These are phyloP conservation scores for Nymphaea colorata DNA, from an alignment of 164 flowering plant species.

Conservation along the genomic window DNA sequence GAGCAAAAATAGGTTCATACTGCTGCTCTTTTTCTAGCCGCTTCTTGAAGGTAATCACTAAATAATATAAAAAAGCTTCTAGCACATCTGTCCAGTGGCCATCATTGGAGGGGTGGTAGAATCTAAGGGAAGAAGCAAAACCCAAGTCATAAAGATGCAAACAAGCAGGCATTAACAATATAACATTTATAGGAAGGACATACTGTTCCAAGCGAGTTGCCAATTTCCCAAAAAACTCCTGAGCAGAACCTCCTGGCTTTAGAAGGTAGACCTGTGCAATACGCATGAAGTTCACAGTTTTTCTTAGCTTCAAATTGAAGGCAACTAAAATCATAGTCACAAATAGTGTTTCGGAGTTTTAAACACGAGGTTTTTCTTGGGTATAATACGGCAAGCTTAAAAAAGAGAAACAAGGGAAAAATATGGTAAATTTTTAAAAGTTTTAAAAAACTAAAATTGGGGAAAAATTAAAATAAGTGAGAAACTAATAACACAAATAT, in stretches of 20 bases:
- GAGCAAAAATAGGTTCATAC: slow-evolving; percentile 27
- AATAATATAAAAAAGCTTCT: slow-evolving; percentile 74
- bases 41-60: slow-evolving; percentile 66
- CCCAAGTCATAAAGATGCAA: background rate
- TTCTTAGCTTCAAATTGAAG: no score
- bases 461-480: no score
- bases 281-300: no score
- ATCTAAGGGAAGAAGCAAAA: slow-evolving; percentile 28
- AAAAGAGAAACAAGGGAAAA: no score
- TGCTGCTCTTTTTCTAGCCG: slow-evolving; percentile 70
- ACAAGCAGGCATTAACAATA: background rate
- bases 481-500: no score
- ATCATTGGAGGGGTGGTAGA: slow-evolving; percentile 98
- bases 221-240: slow-evolving; percentile 76
- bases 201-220: slow-evolving; percentile 94
- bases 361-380: no score
- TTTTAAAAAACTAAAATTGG: no score
- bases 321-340: background rate
- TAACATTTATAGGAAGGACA: slow-evolving; percentile 10
- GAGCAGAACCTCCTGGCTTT: slow-evolving; percentile 71
- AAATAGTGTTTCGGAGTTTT: no score
- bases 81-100: slow-evolving; percentile 95
- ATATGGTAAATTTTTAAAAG: no score
- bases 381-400: no score
- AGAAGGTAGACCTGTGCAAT: slow-evolving; percentile 71